A percentile compares a stretch with the other conserved stretches of the same genome.
phyloP scores from a whole-genome alignment of 306 rosid species.

The Pyrus bretschneideri region DNA sequence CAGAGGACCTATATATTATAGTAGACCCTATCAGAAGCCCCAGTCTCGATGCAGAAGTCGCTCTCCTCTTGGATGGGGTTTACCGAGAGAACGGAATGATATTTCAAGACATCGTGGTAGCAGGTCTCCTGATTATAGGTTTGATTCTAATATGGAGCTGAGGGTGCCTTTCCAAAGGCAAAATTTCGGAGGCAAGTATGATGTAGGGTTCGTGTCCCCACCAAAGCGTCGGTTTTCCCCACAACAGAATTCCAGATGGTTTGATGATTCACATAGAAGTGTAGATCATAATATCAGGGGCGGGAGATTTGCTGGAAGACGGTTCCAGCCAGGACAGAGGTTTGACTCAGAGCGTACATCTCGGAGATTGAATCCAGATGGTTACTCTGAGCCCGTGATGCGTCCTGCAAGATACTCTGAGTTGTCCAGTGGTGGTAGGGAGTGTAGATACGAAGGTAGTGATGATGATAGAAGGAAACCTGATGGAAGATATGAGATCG shows the following conservation, averaged over 20 bases:
- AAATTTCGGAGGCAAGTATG: slow-evolving; percentile 18
- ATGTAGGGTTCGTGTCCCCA: slow-evolving; percentile 17
- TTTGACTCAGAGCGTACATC: slow-evolving; percentile 15
- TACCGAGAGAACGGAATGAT: slow-evolving; percentile 17
- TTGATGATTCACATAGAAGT: slow-evolving; percentile 15
- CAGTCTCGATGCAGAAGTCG: slow-evolving; percentile 31
- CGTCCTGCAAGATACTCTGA: slow-evolving; percentile 18
- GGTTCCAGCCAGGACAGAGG: slow-evolving; percentile 22
- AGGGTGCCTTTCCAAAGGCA: slow-evolving; percentile 28
- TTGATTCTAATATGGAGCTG: slow-evolving; percentile 19
- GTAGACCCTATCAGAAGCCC: slow-evolving; percentile 25
- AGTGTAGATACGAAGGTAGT: slow-evolving; percentile 19
- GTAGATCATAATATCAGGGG: slow-evolving; percentile 24
- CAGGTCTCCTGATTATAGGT: slow-evolving; percentile 31
- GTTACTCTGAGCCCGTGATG: slow-evolving; percentile 15
- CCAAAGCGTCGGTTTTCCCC: slow-evolving; percentile 24
- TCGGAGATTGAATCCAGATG: slow-evolving; percentile 23
- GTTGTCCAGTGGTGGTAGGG: slow-evolving; percentile 14
- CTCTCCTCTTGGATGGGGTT: slow-evolving; percentile 22
- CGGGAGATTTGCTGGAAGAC: slow-evolving; percentile 19
- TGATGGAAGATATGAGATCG: slow-evolving; percentile 12
- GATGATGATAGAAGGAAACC: slow-evolving; percentile 25
- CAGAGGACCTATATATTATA: slow-evolving; percentile 20
- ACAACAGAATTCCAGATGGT: slow-evolving; percentile 23
- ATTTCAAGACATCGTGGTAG: slow-evolving; percentile 18